Conservation (phyloP, 2,329 filamentous ascomycete genomes). For the Aureobasidium sp. region DNA sequence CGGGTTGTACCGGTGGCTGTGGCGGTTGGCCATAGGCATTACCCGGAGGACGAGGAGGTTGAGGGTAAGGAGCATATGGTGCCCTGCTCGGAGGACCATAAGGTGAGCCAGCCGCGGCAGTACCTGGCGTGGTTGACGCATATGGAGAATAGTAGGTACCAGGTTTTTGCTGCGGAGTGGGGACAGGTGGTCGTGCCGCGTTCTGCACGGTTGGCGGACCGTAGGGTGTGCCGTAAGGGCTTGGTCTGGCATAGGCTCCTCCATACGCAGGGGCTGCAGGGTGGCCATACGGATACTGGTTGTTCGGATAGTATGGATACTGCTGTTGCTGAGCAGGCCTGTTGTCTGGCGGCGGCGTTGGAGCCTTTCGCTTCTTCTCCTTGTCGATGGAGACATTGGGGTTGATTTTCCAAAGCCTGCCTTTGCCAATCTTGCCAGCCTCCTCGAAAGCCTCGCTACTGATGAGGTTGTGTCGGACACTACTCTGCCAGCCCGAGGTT, state of each 20-base stretch:
- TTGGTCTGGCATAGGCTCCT: constrained; percentile 17
- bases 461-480: constrained; percentile 58
- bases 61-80: constrained; percentile 16
- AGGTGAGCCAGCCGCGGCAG: constrained; percentile 14
- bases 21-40: not conserved
- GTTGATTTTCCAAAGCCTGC: constrained; percentile 57
- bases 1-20: constrained; percentile 7
- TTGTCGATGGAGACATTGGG: constrained; percentile 54
- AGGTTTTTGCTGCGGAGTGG: constrained; percentile 17
- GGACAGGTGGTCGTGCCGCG: constrained; percentile 14
- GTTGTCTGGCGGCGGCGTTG: constrained; percentile 31
- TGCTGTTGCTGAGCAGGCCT: constrained; percentile 13
- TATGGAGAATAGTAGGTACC: constrained; percentile 21
- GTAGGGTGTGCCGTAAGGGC: constrained; percentile 19
- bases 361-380: constrained; percentile 45
- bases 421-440: constrained; percentile 54
- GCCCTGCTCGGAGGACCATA: constrained; percentile 18
- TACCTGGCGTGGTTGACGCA: constrained; percentile 18
- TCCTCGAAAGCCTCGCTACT: constrained; percentile 54
- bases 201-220: constrained; percentile 17
- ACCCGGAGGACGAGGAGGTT: not conserved
- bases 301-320: constrained; percentile 18
- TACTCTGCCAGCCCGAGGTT: constrained; percentile 60
- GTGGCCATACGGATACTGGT: constrained; percentile 17
- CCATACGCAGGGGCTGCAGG: constrained; percentile 16